phyloP scores from a whole-genome alignment of 768 basidiomycete species.

The Tylopilus intermedius region DNA sequence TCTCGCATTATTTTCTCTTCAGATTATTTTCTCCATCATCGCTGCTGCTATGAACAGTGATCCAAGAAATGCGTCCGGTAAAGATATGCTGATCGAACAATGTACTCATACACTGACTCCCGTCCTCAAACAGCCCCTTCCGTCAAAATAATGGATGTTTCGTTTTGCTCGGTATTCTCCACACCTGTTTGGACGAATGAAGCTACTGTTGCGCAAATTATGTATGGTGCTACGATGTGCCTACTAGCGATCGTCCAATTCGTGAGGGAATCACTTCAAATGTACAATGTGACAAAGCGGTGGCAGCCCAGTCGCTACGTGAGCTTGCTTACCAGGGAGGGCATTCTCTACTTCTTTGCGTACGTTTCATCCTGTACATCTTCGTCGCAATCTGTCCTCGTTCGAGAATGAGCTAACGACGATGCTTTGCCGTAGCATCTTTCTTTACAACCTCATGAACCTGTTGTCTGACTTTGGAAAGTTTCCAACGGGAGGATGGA shows the following conservation, averaged over 20 bases:
- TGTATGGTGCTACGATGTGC: background rate
- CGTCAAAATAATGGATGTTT: background rate
- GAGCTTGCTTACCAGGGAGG: background rate
- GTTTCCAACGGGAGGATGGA: background rate
- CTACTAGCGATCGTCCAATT: background rate
- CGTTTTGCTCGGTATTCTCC: background rate
- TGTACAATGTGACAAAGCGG: background rate
- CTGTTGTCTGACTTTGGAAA: background rate
- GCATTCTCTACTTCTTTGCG: background rate
- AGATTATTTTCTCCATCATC: background rate
- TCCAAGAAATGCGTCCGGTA: background rate
- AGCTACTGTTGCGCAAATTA: background rate
- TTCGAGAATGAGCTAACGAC: no score
- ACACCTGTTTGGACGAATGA: background rate
- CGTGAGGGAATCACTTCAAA: background rate
- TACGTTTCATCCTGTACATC: background rate
- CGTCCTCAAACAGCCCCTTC: background rate
- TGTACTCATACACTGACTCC: background rate
- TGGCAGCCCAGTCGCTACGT: background rate
- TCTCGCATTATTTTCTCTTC: background rate
- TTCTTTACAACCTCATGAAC: background rate
- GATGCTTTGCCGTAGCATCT: background rate
- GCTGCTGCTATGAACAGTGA: background rate
- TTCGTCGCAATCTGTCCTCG: no score
- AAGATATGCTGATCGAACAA: background rate